Percentiles rank a stretch among this genome's conserved stretches.
phyloP scores from a whole-genome alignment of 805 yeast species.

The Schwanniomyces vanrijiae region DNA sequence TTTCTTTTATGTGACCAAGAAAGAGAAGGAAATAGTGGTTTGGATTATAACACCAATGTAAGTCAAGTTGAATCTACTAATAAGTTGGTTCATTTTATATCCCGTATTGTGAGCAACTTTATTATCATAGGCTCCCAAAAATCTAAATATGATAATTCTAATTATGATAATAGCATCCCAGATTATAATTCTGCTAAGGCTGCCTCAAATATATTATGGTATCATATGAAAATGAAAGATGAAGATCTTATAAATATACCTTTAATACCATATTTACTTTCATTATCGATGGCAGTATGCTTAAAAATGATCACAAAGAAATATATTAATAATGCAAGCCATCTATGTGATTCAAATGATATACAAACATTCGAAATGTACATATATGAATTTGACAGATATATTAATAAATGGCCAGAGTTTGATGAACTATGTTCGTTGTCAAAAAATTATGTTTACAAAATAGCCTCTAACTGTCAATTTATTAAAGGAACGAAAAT shows the following conservation, averaged over 20 bases:
- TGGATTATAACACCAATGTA: slow-evolving; percentile 15
- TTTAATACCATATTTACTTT: slow-evolving; percentile 22
- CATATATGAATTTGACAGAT: slow-evolving; percentile 19
- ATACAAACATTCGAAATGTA: slow-evolving; percentile 17
- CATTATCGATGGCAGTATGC: slow-evolving; percentile 25
- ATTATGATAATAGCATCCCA: slow-evolving; percentile 20
- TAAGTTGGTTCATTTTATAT: slow-evolving; percentile 18
- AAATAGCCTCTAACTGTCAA: slow-evolving; percentile 8
- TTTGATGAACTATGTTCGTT: slow-evolving; percentile 26
- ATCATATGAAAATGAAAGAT: slow-evolving; percentile 16
- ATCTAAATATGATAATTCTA: slow-evolving; percentile 21
- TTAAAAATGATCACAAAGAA: slow-evolving; percentile 17
- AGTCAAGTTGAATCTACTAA: neutral
- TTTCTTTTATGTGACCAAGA: slow-evolving; percentile 25
- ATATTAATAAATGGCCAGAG: slow-evolving; percentile 23
- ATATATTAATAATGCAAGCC: slow-evolving; percentile 5
- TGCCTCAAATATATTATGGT: slow-evolving; percentile 26
- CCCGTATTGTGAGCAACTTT: slow-evolving; percentile 27
- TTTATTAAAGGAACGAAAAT: neutral
- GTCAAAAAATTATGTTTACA: slow-evolving; percentile 19
- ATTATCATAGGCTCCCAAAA: slow-evolving; percentile 27
- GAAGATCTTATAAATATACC: slow-evolving; percentile 24
- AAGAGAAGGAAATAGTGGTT: slow-evolving; percentile 3
- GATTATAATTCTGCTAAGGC: slow-evolving; percentile 22
- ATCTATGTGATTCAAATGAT: slow-evolving; percentile 4